Conservation (phyloP, 441 rosid genomes). For the Pelargonium myrrhifolium region DNA sequence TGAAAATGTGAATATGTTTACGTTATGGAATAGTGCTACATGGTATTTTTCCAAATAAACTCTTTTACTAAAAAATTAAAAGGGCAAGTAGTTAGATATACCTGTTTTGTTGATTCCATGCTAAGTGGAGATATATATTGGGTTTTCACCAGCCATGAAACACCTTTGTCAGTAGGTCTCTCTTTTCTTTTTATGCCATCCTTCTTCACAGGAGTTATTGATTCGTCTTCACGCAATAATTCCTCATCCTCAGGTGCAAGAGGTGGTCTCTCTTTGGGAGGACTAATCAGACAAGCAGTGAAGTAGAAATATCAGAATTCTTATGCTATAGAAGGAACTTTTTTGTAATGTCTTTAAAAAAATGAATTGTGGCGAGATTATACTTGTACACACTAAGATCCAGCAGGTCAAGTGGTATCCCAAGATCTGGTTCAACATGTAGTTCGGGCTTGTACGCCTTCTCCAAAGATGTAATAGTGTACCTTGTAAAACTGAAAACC, state of each 20-base stretch:
- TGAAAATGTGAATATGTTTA: constrained; percentile 28
- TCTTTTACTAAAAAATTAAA: background rate
- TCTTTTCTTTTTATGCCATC: constrained; percentile 88
- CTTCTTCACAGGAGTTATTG: constrained; percentile 66
- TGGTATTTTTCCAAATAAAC: constrained; percentile 8
- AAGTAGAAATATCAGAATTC: constrained; percentile 10
- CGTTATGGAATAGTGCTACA: constrained; percentile 13
- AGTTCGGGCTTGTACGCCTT: constrained; percentile 83
- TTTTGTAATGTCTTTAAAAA: constrained; percentile 2
- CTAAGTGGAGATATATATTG: constrained; percentile 91
- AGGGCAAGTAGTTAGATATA: constrained; percentile 14
- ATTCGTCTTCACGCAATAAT: constrained; percentile 77
- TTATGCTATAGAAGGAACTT: background rate
- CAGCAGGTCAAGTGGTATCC: constrained; percentile 93
- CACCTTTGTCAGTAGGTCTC: constrained; percentile 92
- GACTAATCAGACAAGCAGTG: constrained; percentile 34
- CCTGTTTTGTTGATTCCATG: constrained; percentile 80
- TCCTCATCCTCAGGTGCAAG: constrained; percentile 94
- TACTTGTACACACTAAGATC: constrained; percentile 97
- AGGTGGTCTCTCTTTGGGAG: constrained; percentile 48
- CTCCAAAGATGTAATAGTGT: constrained; percentile 82
- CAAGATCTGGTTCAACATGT: constrained; percentile 93
- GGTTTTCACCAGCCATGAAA: constrained; percentile 96
- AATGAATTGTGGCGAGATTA: constrained; percentile 13
- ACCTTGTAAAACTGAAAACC: constrained; percentile 65